phyloP scores from a whole-genome alignment of 192 early-diverging fungal species.

The Chytriomyces sp. region DNA sequence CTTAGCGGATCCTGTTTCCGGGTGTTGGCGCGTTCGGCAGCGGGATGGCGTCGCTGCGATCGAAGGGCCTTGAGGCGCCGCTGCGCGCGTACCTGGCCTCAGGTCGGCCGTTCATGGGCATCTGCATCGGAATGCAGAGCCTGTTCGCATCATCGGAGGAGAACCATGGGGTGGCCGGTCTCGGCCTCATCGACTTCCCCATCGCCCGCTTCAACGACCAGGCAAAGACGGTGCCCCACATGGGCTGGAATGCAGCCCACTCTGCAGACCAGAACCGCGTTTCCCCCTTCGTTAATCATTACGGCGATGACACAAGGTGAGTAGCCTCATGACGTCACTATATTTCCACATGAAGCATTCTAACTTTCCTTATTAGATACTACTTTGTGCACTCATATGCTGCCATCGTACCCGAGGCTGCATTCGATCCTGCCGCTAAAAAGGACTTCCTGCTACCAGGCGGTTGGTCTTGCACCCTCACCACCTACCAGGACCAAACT shows the following conservation, averaged over 20 bases:
- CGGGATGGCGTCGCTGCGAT: conserved; percentile 77
- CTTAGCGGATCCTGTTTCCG: conserved; percentile 95
- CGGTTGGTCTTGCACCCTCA: conserved; percentile 79
- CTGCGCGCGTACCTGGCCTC: conserved; percentile 81
- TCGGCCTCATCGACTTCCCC: conserved; percentile 68
- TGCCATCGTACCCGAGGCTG: conserved; percentile 55
- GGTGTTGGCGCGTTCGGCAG: conserved; percentile 97
- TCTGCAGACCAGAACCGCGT: neutral
- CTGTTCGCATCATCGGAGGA: conserved; percentile 92
- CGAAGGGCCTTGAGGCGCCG: conserved; percentile 78
- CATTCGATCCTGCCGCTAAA: neutral
- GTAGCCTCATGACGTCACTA: neutral
- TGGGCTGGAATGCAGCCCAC: conserved; percentile 90
- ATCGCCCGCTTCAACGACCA: conserved; percentile 5
- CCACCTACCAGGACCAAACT: conserved; percentile 85
- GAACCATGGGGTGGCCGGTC: conserved; percentile 72
- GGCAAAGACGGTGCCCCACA: conserved; percentile 80
- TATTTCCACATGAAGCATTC: neutral
- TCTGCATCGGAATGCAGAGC: conserved; percentile 98
- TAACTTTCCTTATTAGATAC: conserved; percentile 55
- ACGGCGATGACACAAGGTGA: conserved; percentile 31
- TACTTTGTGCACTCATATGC: conserved; percentile 99
- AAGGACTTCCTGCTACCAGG: conserved; percentile 35
- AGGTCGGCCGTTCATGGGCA: conserved; percentile 94
- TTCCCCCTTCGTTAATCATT: conserved; percentile 30